Evolutionary conservation across 441 rosid genomes (phyloP).

Genomic region (Mallotus repandus): DNA sequence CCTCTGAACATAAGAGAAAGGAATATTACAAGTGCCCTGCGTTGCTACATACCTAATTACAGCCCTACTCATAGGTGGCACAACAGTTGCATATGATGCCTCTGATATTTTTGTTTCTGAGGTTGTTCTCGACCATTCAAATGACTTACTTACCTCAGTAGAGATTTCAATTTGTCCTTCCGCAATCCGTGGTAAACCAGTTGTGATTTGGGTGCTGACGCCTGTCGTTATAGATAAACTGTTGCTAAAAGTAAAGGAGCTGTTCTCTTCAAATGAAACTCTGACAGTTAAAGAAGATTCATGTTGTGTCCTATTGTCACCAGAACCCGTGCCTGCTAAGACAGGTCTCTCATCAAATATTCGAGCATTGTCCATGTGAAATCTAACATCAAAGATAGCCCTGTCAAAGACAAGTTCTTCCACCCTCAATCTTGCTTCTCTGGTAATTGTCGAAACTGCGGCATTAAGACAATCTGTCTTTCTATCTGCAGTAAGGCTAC

Average conservation of each 20-base stretch:
- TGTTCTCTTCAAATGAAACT: not conserved
- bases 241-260: not conserved
- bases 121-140: not conserved
- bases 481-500: not conserved
- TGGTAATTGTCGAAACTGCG: not conserved
- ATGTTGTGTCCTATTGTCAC: not conserved
- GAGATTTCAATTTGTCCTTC: not conserved
- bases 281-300: not conserved
- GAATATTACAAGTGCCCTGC: not conserved
- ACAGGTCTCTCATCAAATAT: not conserved
- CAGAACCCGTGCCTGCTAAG: not conserved
- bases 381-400: not conserved
- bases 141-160: not conserved
- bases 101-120: not conserved
- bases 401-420: not conserved
- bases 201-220: not conserved
- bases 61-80: not conserved
- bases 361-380: not conserved
- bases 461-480: not conserved
- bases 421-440: not conserved
- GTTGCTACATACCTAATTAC: not conserved
- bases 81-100: not conserved
- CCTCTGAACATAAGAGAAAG: not conserved
- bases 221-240: not conserved
- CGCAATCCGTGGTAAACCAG: not conserved